Evolutionary conservation across 495 filamentous ascomycete genomes (phyloP).

Genomic region (Penicillium steckii): DNA sequence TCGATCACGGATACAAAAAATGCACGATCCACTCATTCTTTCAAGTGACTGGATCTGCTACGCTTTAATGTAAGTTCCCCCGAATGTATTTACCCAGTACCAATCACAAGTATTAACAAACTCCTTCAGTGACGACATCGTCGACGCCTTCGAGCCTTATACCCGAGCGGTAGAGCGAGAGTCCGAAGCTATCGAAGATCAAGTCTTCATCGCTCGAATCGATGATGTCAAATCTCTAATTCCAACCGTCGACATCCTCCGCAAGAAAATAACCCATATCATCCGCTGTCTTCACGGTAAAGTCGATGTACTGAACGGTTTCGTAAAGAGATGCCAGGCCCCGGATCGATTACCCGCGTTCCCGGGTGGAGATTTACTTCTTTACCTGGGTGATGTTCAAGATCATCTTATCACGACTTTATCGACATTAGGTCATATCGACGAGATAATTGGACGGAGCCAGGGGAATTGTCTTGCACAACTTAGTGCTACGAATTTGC

Average conservation of each 20-base stretch:
- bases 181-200: constrained; percentile 87
- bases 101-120: too few relatives aligned
- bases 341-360: constrained; percentile 78
- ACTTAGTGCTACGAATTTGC: constrained; percentile 79
- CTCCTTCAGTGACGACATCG: constrained; percentile 75
- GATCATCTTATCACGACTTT: constrained; percentile 98
- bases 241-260: constrained; percentile 75
- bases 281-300: constrained; percentile 87
- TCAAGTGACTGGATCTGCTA: constrained; percentile 98
- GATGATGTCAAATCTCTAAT: constrained; percentile 80
- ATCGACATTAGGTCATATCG: constrained; percentile 82
- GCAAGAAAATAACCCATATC: constrained; percentile 88
- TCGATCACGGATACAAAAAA: constrained; percentile 74
- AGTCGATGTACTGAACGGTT: constrained; percentile 92
- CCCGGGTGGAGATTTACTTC: constrained; percentile 81
- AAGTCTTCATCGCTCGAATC: constrained; percentile 79
- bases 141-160: constrained; percentile 84
- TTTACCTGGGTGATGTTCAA: constrained; percentile 93
- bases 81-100: too few relatives aligned
- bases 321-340: constrained; percentile 88
- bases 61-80: constrained; percentile 73
- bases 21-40: constrained; percentile 82
- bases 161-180: constrained; percentile 74
- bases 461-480: constrained; percentile 93
- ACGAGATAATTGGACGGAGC: constrained; percentile 85